phyloP scores from a whole-genome alignment of 2,329 filamentous ascomycete species.

The Alternaria burnsii region DNA sequence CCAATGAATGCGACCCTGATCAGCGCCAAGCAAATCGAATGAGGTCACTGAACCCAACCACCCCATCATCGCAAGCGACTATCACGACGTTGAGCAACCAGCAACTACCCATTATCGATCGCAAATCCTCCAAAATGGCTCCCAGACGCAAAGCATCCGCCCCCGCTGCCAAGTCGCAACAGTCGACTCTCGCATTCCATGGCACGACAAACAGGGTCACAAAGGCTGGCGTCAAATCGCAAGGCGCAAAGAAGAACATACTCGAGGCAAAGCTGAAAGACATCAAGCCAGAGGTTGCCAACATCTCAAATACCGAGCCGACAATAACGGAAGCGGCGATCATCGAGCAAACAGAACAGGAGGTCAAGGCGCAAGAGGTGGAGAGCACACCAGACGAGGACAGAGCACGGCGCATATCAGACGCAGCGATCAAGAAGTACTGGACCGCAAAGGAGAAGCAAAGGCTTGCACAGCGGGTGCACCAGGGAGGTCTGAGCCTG shows the following conservation, averaged over 20 bases:
- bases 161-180: slow-evolving; percentile 59
- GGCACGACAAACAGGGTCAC: slow-evolving; percentile 64
- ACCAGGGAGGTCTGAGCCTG: slow-evolving; percentile 75
- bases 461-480: slow-evolving; percentile 74
- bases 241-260: slow-evolving; percentile 51
- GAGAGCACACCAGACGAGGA: slow-evolving; percentile 55
- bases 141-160: slow-evolving; percentile 55
- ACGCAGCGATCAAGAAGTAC: slow-evolving; percentile 76
- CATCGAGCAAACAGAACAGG: slow-evolving; percentile 49
- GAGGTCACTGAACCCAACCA: slow-evolving; percentile 37
- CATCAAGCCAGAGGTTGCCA: slow-evolving; percentile 33
- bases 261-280: slow-evolving; percentile 45
- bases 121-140: slow-evolving; percentile 48
- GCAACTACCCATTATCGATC: slow-evolving; percentile 2
- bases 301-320: slow-evolving; percentile 38
- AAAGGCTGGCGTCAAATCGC: slow-evolving; percentile 58
- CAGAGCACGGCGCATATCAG: slow-evolving; percentile 70
- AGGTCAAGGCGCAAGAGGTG: slow-evolving; percentile 36
- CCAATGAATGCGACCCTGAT: slow-evolving; percentile 23
- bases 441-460: slow-evolving; percentile 77
- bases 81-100: slow-evolving; percentile 7
- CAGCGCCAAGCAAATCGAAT: slow-evolving; percentile 33
- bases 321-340: slow-evolving; percentile 53
- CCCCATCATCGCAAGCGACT: slow-evolving; percentile 16
- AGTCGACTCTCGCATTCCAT: slow-evolving; percentile 71